Conservation (phyloP, 495 filamentous ascomycete genomes). For the Usnea hakonensis region DNA sequence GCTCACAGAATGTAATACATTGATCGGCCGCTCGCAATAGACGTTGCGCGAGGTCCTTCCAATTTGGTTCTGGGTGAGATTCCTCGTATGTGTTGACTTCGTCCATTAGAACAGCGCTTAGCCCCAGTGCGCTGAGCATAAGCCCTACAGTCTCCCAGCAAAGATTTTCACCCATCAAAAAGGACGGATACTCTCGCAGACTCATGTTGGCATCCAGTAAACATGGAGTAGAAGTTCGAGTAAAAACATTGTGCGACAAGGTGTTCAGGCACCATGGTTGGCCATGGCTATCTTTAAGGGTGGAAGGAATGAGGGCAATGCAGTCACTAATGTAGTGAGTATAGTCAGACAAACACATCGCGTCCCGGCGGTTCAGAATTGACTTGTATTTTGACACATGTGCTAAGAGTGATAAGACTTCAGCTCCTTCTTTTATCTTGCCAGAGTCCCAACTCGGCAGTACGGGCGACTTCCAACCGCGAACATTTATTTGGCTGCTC, state of each 20-base stretch:
- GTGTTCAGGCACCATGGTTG: neutral
- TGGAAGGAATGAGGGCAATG: neutral
- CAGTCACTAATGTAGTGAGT: neutral
- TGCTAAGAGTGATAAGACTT: neutral
- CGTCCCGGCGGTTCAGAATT: neutral
- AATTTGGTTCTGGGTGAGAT: neutral
- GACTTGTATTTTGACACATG: neutral
- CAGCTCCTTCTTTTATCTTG: neutral
- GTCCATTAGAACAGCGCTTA: neutral
- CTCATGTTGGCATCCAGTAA: neutral
- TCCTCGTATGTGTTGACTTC: neutral
- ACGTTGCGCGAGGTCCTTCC: neutral
- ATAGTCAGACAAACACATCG: neutral
- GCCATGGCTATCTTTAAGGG: neutral
- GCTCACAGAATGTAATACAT: neutral
- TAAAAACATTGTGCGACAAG: neutral
- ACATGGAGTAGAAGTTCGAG: neutral
- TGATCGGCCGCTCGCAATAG: neutral
- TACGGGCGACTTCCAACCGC: neutral
- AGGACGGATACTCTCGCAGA: constrained; percentile 30
- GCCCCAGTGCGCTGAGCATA: constrained; percentile 29
- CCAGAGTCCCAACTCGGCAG: neutral
- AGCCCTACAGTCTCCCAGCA: constrained; percentile 55
- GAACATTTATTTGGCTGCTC: neutral
- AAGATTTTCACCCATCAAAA: constrained; percentile 43